phyloP scores from a whole-genome alignment of 2,329 filamentous ascomycete species.

The Leptodontidium sp. region DNA sequence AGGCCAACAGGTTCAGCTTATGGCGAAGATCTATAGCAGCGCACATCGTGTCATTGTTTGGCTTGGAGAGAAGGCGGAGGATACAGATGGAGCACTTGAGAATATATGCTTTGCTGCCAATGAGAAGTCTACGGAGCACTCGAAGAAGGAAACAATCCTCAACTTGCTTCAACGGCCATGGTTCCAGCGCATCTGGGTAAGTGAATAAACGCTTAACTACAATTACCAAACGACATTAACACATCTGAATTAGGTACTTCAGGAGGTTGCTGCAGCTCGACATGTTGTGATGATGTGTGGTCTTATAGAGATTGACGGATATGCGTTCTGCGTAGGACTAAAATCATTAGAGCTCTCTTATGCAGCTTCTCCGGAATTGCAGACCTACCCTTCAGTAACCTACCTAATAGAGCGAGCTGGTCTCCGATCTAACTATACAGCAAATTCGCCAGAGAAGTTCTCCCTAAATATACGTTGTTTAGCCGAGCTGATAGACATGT shows the following conservation, averaged over 20 bases:
- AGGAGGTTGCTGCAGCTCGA: slow-evolving; percentile 32
- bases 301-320: slow-evolving; percentile 22
- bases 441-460: background rate
- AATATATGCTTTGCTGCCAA: slow-evolving; percentile 11
- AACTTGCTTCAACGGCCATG: slow-evolving; percentile 27
- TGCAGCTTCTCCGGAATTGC: slow-evolving; percentile 13
- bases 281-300: slow-evolving; percentile 27
- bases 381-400: slow-evolving; percentile 20
- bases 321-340: slow-evolving; percentile 25
- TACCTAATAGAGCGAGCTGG: slow-evolving; percentile 12
- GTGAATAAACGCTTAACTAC: background rate
- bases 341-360: slow-evolving; percentile 12
- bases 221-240: slow-evolving; percentile 4
- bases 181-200: slow-evolving; percentile 34
- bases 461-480: slow-evolving; percentile 19
- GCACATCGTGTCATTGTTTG: slow-evolving; percentile 29
- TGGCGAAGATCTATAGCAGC: slow-evolving; percentile 30
- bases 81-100: slow-evolving; percentile 18
- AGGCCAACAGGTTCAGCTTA: slow-evolving; percentile 26
- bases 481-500: background rate
- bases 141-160: slow-evolving; percentile 18
- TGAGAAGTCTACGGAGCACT: background rate
- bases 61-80: slow-evolving; percentile 24
- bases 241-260: slow-evolving; percentile 27
- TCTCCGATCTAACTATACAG: slow-evolving; percentile 16